A percentile compares a stretch with the other conserved stretches of the same genome.
These are phyloP conservation scores for Xylaria nigripes DNA, from an alignment of 495 filamentous ascomycete genomes.

Conservation along the genomic window DNA sequence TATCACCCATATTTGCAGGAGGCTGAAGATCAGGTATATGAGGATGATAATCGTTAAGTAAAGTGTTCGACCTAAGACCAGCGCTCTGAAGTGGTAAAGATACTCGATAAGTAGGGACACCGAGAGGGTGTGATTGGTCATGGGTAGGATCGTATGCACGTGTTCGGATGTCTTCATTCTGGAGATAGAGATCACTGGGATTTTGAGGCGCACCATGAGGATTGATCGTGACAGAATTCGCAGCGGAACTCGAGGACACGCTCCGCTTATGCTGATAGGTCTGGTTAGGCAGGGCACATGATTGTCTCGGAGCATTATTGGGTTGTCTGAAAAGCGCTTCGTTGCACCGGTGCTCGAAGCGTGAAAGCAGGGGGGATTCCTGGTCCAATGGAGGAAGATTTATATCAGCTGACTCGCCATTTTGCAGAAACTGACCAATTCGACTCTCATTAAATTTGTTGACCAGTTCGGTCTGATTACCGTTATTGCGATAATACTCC, in stretches of 20 bases:
- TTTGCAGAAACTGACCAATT: conserved; percentile 21
- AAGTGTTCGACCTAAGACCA: conserved; percentile 18
- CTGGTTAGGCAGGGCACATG: not conserved
- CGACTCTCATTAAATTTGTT: conserved; percentile 25
- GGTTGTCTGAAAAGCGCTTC: conserved; percentile 15
- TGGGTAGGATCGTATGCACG: conserved; percentile 14
- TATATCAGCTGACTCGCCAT: conserved; percentile 23
- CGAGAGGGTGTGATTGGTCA: conserved; percentile 12
- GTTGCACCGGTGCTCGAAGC: conserved; percentile 14
- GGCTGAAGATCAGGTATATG: not conserved
- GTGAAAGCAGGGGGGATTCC: conserved; percentile 13
- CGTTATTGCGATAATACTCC: conserved; percentile 27
- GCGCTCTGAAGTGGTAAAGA: conserved; percentile 11
- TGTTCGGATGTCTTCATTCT: conserved; percentile 25
- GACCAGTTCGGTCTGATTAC: conserved; percentile 26
- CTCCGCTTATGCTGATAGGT: not conserved
- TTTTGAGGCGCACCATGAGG: conserved; percentile 27
- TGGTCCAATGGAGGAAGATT: conserved; percentile 20
- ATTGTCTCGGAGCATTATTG: not conserved
- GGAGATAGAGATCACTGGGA: conserved; percentile 25
- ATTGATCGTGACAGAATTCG: conserved; percentile 10
- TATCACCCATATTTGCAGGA: conserved; percentile 1
- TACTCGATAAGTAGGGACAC: conserved; percentile 7
- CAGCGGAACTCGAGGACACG: not conserved
- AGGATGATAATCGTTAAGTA: conserved; percentile 11